phyloP scores from a whole-genome alignment of 352 stramenopile genomes.

The Pythium pectinolyticum region DNA sequence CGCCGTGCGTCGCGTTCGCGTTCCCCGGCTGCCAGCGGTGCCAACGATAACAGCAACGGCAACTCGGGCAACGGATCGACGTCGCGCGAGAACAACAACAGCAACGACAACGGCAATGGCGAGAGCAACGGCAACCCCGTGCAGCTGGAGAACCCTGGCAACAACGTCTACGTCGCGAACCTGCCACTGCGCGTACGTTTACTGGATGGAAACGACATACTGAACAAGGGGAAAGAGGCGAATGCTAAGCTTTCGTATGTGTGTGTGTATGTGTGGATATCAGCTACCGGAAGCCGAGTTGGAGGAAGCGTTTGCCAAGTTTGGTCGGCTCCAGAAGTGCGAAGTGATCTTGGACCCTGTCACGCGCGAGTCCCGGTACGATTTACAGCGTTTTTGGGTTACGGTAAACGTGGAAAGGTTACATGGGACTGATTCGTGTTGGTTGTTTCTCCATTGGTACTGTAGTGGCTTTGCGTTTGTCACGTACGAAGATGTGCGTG shows the following conservation, averaged over 20 bases:
- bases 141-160: conserved; percentile 52
- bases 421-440: neutral
- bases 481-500: conserved; percentile 74
- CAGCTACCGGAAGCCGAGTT: conserved; percentile 57
- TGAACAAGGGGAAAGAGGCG: neutral
- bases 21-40: conserved; percentile 34
- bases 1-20: conserved; percentile 39
- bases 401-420: neutral
- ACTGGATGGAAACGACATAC: neutral
- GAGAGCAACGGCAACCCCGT: neutral
- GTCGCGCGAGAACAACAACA: conserved; percentile 8
- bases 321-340: conserved; percentile 67
- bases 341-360: conserved; percentile 82
- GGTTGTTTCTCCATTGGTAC: neutral
- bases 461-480: conserved; percentile 74
- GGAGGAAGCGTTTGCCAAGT: conserved; percentile 75
- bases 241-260: neutral
- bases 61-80: neutral
- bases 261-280: neutral
- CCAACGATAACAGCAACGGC: conserved; percentile 16
- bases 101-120: conserved; percentile 1
- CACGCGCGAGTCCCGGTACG: conserved; percentile 68
- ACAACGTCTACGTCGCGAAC: conserved; percentile 84
- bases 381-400: neutral
- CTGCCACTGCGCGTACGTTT: conserved; percentile 48